Evolutionary conservation across 2,329 filamentous ascomycete genomes (phyloP).

Genomic region (Chaetothyriales sp.): DNA sequence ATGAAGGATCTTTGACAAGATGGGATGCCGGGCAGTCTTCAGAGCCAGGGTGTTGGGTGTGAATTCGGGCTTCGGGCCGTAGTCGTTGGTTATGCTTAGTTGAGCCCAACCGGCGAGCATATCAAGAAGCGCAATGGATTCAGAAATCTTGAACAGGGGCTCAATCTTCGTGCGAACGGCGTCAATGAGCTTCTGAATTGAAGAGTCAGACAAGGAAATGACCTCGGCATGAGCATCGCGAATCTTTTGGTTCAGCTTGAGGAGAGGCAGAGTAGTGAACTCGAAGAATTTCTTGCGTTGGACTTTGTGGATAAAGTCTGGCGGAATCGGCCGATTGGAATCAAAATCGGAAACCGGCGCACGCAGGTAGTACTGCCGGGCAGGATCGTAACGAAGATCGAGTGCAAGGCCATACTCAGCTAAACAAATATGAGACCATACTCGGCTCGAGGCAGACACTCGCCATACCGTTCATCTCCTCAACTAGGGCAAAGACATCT

Average conservation of each 20-base stretch:
- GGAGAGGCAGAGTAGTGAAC: conserved; percentile 70
- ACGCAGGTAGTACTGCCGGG: conserved; percentile 65
- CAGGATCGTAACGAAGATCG: conserved; percentile 59
- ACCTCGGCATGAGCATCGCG: conserved; percentile 71
- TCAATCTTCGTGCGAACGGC: conserved; percentile 59
- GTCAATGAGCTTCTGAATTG: conserved; percentile 55
- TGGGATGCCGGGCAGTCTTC: conserved; percentile 60
- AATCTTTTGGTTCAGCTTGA: conserved; percentile 67
- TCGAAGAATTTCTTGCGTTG: conserved; percentile 62
- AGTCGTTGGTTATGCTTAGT: conserved; percentile 51
- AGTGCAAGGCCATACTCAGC: conserved; percentile 44
- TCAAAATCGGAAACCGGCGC: conserved; percentile 50
- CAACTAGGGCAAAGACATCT: conserved; percentile 58
- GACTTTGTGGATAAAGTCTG: conserved; percentile 61
- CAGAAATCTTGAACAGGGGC: conserved; percentile 65
- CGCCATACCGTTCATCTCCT: conserved; percentile 45
- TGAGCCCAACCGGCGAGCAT: conserved; percentile 69
- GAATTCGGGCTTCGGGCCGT: conserved; percentile 50
- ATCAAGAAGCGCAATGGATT: conserved; percentile 73
- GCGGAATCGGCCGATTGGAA: conserved; percentile 39
- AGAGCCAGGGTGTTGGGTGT: conserved; percentile 51
- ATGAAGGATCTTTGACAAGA: conserved; percentile 55
- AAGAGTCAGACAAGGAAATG: conserved; percentile 63
- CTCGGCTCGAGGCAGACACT: background rate
- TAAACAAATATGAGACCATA: conserved; percentile 21